Base-by-base conservation (phyloP, 768 basidiomycete genomes). In the Auriculariales sp. region DNA sequence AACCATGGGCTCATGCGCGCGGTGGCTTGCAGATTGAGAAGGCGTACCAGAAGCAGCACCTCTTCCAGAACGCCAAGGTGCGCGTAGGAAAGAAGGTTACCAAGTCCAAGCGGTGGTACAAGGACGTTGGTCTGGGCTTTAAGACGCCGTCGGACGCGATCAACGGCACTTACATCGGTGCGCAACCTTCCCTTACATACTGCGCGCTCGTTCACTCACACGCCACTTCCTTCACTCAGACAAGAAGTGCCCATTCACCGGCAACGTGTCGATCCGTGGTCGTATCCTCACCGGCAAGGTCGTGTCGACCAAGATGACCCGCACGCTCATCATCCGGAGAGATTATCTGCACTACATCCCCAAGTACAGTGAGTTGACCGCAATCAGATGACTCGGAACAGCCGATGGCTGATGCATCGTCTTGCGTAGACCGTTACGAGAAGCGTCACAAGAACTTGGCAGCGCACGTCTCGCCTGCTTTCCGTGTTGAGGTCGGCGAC, bases 181-280 rank as follows among this genome's bases (percentile, higher is more conserved):
- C 55, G 89, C 73, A 47, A 25, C 36, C 52, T 42, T 28, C 28
- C 22, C 32, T 36, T 19, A 19, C 32, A 36, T 17, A 11, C 30
- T 25, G 15, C 3, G 39, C 28, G 17, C 44, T 29, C 27, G 25
- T 22, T 28, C 25, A 30, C 47, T 55, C 42, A 29, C 28, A 48
- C 28, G 28, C 34, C 48, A 17, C 27, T 44, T 48, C 27, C 22
- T 47, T 54, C 31, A 34, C 34, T 24, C 59, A 91, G 95, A 99
- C 79, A 98, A 98, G 77, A 99, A 99, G 72, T 99, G 95, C 74
- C 95, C 95, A 25, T 99, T 97, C 78, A 93, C 90, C 56, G 88
- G 94, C 56, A 74, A 91, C 58, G 73, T 99, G 61, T 98, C 95
- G 50, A 99, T 99, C 66, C 94, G 95, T 64, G 95, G 95, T 50